Base-by-base conservation (phyloP, 73 alveolate genomes). In the Paramecium caudatum region DNA sequence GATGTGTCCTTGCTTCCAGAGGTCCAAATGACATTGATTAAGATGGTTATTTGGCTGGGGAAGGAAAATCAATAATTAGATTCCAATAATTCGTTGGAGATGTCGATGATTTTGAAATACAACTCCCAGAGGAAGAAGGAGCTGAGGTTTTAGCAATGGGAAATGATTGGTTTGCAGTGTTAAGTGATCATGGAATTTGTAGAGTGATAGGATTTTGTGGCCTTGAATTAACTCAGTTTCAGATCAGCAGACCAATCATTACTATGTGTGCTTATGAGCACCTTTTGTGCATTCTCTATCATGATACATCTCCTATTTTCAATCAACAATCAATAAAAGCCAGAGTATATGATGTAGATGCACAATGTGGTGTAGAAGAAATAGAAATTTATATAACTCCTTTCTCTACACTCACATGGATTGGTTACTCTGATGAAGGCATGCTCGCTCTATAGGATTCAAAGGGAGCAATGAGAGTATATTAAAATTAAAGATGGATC, bases 351-450 rank as follows among this genome's bases (percentile, higher is more conserved):
- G 93, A 86, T 39, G 80, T 62, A 0, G 70, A 86, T 23, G 17
- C 43, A 8, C 23, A 47, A 6, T 41, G 46, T 30, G 17, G 17
- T n/a, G 12, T 86, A 6, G 68, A 86, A 13, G 93, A 86, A 86
- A n/a, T 63, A 8, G 93, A 78, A 17, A 78, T 86, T 0, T 55
- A 41, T 15, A 9, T 86, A 2, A 62, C 93, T 43, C 88, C 88
- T 2, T 63, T 62, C 8, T 47, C 74, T 10, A 62, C 87, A 5
- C 41, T 86, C 0, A 33, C 19, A 13, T 86, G 93, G 93, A 62
- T 86, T 41, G 93, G 93, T 3, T 86, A 49, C 32, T 86, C 93
- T 17, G 93, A 86, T 34, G 93, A 86, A 46, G 93, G 93, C 17
- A 10, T 86, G 37, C 48, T 86, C 36, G 34, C 36, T 13, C 61